Evolutionary conservation across 441 rosid genomes (phyloP).

Genomic region (Biscutella laevigata): DNA sequence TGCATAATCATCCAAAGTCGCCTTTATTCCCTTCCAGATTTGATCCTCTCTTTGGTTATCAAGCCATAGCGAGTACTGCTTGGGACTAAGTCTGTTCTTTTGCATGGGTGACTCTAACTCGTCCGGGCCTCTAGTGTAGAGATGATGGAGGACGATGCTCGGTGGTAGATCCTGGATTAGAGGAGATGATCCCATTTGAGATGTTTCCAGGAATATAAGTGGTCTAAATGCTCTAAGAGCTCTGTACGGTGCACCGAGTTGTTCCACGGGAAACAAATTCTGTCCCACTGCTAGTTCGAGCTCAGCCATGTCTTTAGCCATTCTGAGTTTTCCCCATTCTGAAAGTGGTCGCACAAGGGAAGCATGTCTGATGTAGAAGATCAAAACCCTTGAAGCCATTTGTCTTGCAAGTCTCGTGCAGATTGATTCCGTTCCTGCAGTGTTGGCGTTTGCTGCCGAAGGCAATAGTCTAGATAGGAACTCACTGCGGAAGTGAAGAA

Average conservation of each 20-base stretch:
- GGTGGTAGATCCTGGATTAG: conserved; percentile 83
- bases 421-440: conserved; percentile 63
- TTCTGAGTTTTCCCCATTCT: conserved; percentile 90
- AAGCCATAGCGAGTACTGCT: conserved; percentile 89
- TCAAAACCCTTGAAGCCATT: conserved; percentile 81
- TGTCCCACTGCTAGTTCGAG: conserved; percentile 92
- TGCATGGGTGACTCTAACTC: conserved; percentile 81
- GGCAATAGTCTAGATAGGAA: conserved; percentile 79
- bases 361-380: conserved; percentile 84
- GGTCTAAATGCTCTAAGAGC: conserved; percentile 96
- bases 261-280: conserved; percentile 86
- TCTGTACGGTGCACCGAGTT: conserved; percentile 85
- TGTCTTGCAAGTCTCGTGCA: conserved; percentile 81
- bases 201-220: conserved; percentile 75
- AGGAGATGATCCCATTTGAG: conserved; percentile 74
- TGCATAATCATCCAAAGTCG: conserved; percentile 91
- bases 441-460: conserved; percentile 39
- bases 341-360: conserved; percentile 90
- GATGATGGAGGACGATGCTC: conserved; percentile 85
- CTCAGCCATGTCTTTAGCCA: conserved; percentile 99
- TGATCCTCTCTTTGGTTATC: conserved; percentile 95
- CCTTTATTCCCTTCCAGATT: conserved; percentile 92
- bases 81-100: conserved; percentile 65
- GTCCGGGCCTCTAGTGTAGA: conserved; percentile 84
- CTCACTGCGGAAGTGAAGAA: conserved; percentile 79